Conservation (phyloP, 1,284 basidiomycete genomes). For the Ustilago tritici region DNA sequence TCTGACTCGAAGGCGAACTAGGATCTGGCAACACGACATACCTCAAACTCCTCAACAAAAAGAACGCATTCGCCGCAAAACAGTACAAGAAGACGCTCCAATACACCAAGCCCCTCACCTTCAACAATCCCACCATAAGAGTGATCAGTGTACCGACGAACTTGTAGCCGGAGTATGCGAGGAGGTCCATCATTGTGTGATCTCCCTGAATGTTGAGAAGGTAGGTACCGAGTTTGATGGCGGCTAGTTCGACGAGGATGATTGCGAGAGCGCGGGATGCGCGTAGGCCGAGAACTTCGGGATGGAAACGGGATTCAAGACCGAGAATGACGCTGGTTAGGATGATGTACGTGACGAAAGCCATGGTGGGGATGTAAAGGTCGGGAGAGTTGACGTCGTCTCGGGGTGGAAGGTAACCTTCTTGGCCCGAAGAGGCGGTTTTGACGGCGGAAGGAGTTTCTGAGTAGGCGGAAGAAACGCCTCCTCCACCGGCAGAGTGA, state of each 20-base stretch:
- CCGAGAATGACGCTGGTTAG: slow-evolving; percentile 84
- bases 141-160: slow-evolving; percentile 76
- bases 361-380: slow-evolving; percentile 96
- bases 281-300: slow-evolving; percentile 87
- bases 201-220: slow-evolving; percentile 84
- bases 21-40: slow-evolving; percentile 86
- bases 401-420: slow-evolving; percentile 81
- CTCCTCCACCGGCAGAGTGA: slow-evolving; percentile 43
- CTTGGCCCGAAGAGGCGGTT: slow-evolving; percentile 27
- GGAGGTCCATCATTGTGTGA: slow-evolving; percentile 74
- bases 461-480: slow-evolving; percentile 29
- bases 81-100: slow-evolving; percentile 82
- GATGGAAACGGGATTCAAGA: slow-evolving; percentile 84
- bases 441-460: slow-evolving; percentile 30
- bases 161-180: slow-evolving; percentile 92
- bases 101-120: slow-evolving; percentile 75
- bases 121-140: slow-evolving; percentile 54
- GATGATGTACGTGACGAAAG: slow-evolving; percentile 94
- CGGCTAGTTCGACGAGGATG: slow-evolving; percentile 78
- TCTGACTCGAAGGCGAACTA: slow-evolving; percentile 72
- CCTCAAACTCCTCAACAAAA: slow-evolving; percentile 81
- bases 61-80: slow-evolving; percentile 90
- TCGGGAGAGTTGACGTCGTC: slow-evolving; percentile 97
- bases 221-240: slow-evolving; percentile 91
- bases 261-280: slow-evolving; percentile 78